Evolutionary conservation across 2,329 filamentous ascomycete genomes (phyloP).

Genomic region (Ceratocystis variospora): DNA sequence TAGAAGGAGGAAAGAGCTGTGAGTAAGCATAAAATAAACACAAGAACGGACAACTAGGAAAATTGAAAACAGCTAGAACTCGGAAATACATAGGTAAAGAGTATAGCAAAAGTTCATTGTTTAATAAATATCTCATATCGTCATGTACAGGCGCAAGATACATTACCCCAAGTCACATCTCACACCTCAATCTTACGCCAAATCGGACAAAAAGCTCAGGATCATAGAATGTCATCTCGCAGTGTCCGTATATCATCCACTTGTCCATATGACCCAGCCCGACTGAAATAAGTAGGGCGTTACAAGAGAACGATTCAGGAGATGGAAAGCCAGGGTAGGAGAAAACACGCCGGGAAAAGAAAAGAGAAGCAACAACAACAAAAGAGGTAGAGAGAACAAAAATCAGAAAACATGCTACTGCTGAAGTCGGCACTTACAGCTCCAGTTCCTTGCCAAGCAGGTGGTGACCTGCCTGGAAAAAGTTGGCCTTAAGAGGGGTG

Average conservation of each 20-base stretch:
- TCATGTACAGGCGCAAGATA: constrained; percentile 6
- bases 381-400: constrained; percentile 13
- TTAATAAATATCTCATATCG: constrained; percentile 10
- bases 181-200: neutral
- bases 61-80: neutral
- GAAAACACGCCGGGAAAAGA: neutral
- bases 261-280: neutral
- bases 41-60: neutral
- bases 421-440: constrained; percentile 50
- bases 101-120: neutral
- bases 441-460: constrained; percentile 58
- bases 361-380: neutral
- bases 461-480: constrained; percentile 58
- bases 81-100: neutral
- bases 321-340: neutral
- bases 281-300: neutral
- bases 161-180: neutral
- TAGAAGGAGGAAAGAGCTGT: neutral
- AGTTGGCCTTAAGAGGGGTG: constrained; percentile 83
- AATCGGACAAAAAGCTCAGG: neutral
- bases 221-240: neutral
- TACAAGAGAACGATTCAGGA: neutral
- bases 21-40: neutral
- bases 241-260: neutral
- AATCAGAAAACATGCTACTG: constrained; percentile 10